Evolutionary conservation across 1,284 basidiomycete genomes (phyloP).

Genomic region (Quambalaria eucalypti): DNA sequence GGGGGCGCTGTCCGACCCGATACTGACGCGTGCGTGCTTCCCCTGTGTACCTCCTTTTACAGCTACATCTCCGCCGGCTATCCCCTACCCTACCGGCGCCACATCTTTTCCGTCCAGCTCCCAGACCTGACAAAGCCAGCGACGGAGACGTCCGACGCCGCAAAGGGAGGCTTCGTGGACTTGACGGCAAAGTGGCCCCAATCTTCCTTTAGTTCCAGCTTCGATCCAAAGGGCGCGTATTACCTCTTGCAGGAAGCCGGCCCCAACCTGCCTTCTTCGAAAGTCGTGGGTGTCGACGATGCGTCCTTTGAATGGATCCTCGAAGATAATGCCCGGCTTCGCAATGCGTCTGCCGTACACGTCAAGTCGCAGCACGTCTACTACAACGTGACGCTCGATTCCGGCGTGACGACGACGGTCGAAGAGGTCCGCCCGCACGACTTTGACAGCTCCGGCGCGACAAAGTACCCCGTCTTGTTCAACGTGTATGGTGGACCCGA

Average conservation of each 20-base stretch:
- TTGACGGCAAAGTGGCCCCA: slow-evolving; percentile 61
- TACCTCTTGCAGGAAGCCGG: slow-evolving; percentile 73
- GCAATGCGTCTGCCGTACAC: slow-evolving; percentile 62
- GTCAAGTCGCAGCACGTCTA: slow-evolving; percentile 62
- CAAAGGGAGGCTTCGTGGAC: slow-evolving; percentile 41
- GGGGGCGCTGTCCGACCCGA: too few species aligned
- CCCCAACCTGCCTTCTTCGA: slow-evolving; percentile 78
- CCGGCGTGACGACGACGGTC: slow-evolving; percentile 64
- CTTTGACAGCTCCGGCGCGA: slow-evolving; percentile 84
- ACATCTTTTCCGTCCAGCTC: slow-evolving; percentile 56
- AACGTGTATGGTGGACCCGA: slow-evolving; percentile 71
- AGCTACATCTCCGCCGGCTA: slow-evolving; percentile 83
- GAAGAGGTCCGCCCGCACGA: slow-evolving; percentile 79
- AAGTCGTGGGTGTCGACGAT: slow-evolving; percentile 60
- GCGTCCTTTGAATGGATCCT: slow-evolving; percentile 55
- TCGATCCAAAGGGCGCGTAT: slow-evolving; percentile 52
- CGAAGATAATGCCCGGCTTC: slow-evolving; percentile 65
- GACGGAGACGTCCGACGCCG: background rate
- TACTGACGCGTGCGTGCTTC: too few species aligned
- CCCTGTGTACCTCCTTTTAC: slow-evolving; percentile 54
- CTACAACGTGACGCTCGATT: slow-evolving; percentile 23
- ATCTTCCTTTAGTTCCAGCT: slow-evolving; percentile 55
- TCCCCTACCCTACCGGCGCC: slow-evolving; percentile 70
- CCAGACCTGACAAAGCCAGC: too few species aligned
- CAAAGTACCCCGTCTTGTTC: slow-evolving; percentile 71